phyloP scores from a whole-genome alignment of 306 rosid species.

The Alnus rubra region DNA sequence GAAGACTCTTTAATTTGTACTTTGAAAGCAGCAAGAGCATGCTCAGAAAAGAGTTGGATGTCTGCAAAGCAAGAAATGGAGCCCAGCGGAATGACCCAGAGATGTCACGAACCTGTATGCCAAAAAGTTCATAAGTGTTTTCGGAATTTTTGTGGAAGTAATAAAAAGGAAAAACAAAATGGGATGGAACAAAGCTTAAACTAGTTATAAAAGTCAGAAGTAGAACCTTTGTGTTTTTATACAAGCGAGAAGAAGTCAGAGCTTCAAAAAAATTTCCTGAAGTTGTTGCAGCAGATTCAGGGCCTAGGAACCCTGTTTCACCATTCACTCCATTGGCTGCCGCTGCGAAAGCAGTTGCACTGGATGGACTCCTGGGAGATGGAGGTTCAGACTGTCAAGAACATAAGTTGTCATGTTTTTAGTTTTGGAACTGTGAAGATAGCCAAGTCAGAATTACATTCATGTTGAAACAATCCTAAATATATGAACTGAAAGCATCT shows the following conservation, averaged over 20 bases:
- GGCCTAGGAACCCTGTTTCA: slow-evolving; percentile 57
- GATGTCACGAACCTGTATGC: slow-evolving; percentile 78
- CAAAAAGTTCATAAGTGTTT: slow-evolving; percentile 19
- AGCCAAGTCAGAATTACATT: slow-evolving; percentile 2
- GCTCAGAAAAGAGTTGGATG: slow-evolving; percentile 82
- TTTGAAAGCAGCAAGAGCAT: slow-evolving; percentile 95
- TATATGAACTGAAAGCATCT: background rate
- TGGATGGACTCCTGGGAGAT: slow-evolving; percentile 72
- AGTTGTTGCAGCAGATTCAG: slow-evolving; percentile 73
- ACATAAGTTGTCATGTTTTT: slow-evolving; percentile 31
- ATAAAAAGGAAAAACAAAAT: background rate
- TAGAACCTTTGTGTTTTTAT: slow-evolving; percentile 76
- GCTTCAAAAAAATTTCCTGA: slow-evolving; percentile 82
- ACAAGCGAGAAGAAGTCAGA: slow-evolving; percentile 84
- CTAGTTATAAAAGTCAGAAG: background rate
- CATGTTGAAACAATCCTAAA: background rate
- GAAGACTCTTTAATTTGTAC: slow-evolving; percentile 97
- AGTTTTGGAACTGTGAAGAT: slow-evolving; percentile 19
- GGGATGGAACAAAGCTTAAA: background rate
- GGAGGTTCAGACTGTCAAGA: slow-evolving; percentile 77
- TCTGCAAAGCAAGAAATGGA: slow-evolving; percentile 92
- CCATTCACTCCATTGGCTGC: slow-evolving; percentile 50
- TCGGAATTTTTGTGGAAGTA: background rate
- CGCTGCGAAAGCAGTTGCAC: slow-evolving; percentile 63
- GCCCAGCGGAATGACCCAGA: slow-evolving; percentile 99